Evolutionary conservation across 225 moss, liverwort and hornwort species (phyloP).

Genomic region (Rhytidiadelphus loreus): DNA sequence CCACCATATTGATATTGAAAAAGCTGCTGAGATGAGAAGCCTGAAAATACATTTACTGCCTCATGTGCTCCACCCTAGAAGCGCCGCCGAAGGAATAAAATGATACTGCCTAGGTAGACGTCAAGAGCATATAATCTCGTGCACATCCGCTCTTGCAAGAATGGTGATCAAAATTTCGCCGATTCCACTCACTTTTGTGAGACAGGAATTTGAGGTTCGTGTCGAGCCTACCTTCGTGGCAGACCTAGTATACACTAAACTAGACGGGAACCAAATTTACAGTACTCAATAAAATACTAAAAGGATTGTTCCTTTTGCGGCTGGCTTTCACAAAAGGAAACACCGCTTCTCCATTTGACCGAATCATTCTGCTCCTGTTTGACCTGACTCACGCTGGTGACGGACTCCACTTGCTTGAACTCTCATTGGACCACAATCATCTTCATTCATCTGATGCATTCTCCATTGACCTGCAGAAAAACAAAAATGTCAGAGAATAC

Average conservation of each 20-base stretch:
- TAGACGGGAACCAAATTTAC: neutral
- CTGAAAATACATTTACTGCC: neutral
- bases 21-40: neutral
- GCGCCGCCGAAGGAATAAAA: neutral
- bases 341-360: neutral
- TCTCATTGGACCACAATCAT: neutral
- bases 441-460: slow-evolving; percentile 21
- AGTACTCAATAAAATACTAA: neutral
- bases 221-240: neutral
- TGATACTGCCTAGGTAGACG: neutral
- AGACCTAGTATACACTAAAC: neutral
- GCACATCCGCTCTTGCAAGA: neutral
- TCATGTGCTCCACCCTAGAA: neutral
- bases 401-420: neutral
- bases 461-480: slow-evolving; percentile 22
- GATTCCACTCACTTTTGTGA: slow-evolving; percentile 4
- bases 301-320: neutral
- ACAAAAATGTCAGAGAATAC: neutral
- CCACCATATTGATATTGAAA: neutral
- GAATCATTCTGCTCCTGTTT: neutral
- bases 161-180: slow-evolving; percentile 17
- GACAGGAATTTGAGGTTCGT: neutral
- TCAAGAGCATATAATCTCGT: neutral
- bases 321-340: neutral
- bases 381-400: neutral